Evolutionary conservation across 2,329 filamentous ascomycete genomes (phyloP).

Genomic region (Lasiodiplodia theobromae): DNA sequence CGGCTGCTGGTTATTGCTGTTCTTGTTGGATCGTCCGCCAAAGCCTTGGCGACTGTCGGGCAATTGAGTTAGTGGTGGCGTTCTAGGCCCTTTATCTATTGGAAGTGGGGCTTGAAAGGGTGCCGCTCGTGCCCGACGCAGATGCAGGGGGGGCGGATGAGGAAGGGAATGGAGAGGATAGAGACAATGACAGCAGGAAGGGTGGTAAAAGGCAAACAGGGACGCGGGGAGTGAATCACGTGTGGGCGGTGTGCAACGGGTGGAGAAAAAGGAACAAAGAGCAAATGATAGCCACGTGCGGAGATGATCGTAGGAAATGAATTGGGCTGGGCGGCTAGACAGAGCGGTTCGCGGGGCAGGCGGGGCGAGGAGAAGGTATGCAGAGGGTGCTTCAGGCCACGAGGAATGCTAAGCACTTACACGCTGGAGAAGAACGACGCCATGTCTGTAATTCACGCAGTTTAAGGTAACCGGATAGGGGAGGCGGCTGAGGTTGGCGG

Average conservation of each 20-base stretch:
- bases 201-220: constrained; percentile 8
- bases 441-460: constrained; percentile 36
- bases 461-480: background rate
- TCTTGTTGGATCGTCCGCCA: constrained; percentile 52
- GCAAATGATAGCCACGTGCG: constrained; percentile 26
- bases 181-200: constrained; percentile 2
- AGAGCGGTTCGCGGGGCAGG: constrained; percentile 6
- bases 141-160: constrained; percentile 7
- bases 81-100: constrained; percentile 34
- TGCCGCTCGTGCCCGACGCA: constrained; percentile 11
- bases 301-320: constrained; percentile 15
- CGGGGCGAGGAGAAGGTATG: constrained; percentile 6
- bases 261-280: constrained; percentile 22
- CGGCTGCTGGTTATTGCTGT: constrained; percentile 46
- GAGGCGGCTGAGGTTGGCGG: constrained; percentile 5
- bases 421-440: constrained; percentile 52
- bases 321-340: background rate
- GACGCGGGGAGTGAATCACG: constrained; percentile 22
- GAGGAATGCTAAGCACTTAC: constrained; percentile 41
- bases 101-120: constrained; percentile 5
- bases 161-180: background rate
- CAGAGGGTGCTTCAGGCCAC: constrained; percentile 11
- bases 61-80: constrained; percentile 36
- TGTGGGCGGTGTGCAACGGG: constrained; percentile 24
- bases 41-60: constrained; percentile 50